A percentile compares a stretch with the other conserved stretches of the same genome.
Conservation (phyloP, 352 stramenopile genomes). For the Phytophthora gonapodyides region DNA sequence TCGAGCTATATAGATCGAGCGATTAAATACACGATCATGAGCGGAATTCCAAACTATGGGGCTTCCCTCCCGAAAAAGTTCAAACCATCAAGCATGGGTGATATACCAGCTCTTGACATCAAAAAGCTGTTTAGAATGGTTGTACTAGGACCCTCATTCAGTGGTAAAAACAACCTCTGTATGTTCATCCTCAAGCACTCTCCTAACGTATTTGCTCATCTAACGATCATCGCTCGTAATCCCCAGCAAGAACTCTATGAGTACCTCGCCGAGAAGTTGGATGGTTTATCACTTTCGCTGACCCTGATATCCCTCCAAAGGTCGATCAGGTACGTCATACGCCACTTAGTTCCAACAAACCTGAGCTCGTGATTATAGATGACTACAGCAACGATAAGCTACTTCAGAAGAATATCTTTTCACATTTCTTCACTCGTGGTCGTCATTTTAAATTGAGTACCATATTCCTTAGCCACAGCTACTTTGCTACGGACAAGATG, state of each 20-base stretch:
- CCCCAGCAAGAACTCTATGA: constrained; percentile 27
- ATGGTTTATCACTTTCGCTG: constrained; percentile 19
- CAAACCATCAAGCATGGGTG: constrained; percentile 5
- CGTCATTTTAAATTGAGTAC: constrained; percentile 16
- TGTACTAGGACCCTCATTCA: constrained; percentile 18
- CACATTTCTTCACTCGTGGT: background rate
- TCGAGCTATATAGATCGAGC: constrained; percentile 25
- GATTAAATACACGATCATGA: constrained; percentile 22
- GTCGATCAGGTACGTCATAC: constrained; percentile 18
- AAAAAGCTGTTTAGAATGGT: constrained; percentile 28
- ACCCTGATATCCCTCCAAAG: constrained; percentile 13
- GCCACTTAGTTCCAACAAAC: constrained; percentile 15
- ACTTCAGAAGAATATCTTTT: constrained; percentile 16
- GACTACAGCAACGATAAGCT: constrained; percentile 24
- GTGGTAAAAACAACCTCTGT: too few species aligned
- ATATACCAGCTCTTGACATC: constrained; percentile 20
- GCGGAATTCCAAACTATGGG: constrained; percentile 15
- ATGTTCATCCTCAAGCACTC: too few species aligned
- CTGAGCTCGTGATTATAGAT: constrained; percentile 29
- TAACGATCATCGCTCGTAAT: constrained; percentile 27
- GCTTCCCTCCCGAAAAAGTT: constrained; percentile 21
- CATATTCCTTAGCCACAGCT: constrained; percentile 9
- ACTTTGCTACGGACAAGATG: constrained; percentile 5
- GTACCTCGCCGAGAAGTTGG: constrained; percentile 27
- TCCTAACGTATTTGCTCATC: constrained; percentile 13